These are phyloP conservation scores for Debaryomyces castellii DNA, from an alignment of 805 yeast species.

Conservation along the genomic window DNA sequence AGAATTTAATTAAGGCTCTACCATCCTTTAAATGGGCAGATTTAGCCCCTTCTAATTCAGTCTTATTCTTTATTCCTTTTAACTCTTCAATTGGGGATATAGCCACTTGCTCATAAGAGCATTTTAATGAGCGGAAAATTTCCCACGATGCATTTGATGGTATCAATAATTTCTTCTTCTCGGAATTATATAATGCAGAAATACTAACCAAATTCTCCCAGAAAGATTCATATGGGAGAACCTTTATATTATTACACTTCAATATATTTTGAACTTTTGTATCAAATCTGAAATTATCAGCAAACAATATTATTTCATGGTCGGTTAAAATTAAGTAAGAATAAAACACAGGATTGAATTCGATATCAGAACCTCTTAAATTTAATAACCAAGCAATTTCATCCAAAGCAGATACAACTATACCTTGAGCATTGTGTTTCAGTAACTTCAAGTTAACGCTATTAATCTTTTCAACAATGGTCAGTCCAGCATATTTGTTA, in stretches of 20 bases:
- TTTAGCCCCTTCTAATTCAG: slow-evolving; percentile 52
- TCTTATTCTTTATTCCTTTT: slow-evolving; percentile 51
- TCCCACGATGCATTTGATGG: slow-evolving; percentile 40
- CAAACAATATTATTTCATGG: slow-evolving; percentile 37
- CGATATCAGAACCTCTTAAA: slow-evolving; percentile 54
- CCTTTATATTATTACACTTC: slow-evolving; percentile 20
- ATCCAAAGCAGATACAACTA: slow-evolving; percentile 48
- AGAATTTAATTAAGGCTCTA: slow-evolving; percentile 51
- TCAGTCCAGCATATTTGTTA: slow-evolving; percentile 62
- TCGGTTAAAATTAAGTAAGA: slow-evolving; percentile 36
- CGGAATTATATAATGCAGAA: slow-evolving; percentile 33
- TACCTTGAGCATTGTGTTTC: slow-evolving; percentile 27
- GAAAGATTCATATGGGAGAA: slow-evolving; percentile 45
- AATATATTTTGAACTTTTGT: slow-evolving; percentile 25
- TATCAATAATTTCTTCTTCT: slow-evolving; percentile 30
- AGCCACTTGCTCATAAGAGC: slow-evolving; percentile 24
- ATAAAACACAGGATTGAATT: slow-evolving; percentile 55
- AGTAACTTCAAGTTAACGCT: slow-evolving; percentile 36
- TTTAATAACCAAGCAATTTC: slow-evolving; percentile 58
- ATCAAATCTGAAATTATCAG: slow-evolving; percentile 41
- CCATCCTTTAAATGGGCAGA: slow-evolving; percentile 59
- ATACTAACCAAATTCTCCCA: slow-evolving; percentile 42
- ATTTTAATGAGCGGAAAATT: slow-evolving; percentile 32
- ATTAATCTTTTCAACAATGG: slow-evolving; percentile 54
- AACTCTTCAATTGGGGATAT: slow-evolving; percentile 47